Evolutionary conservation across 306 rosid species (phyloP), one percentile per base, ranked within the genome.

Genomic region (Rubus idaeus): DNA sequence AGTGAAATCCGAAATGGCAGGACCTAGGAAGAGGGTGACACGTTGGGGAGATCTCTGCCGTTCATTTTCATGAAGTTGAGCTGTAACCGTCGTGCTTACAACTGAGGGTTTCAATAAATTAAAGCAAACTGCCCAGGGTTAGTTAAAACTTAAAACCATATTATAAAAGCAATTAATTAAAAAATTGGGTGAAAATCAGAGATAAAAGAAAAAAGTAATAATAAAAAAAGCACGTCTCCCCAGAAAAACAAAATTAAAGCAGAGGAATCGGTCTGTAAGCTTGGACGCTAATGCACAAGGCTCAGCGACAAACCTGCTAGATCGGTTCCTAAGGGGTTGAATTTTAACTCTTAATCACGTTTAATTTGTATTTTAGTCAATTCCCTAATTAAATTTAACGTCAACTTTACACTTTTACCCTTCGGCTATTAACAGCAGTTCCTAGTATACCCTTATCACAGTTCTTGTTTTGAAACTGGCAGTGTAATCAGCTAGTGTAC

Each of bases 301-400:
- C 83, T 53, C 78, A 81, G 85, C 95, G 87, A 85, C 75, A 84
- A 85, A 83, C 77, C 82, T 79, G 90, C 83, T 73, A 37, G 82
- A 84, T 84, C 88, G 82, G 68, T 81, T 74, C 84, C 80, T 75
- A 35, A 80, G 85, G 83, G 35, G 68, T 83, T 82, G 78, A 78
- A 84, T 76, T 80, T 78, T 46, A 56, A 79, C 74, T 12, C 81
- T 76, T 41, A 46, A 62, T 68, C 71, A 62, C 73, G 74, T 63
- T 35, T 70, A 5, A 55, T 23, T 66, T 51, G 44, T 45, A 51
- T 67, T 46, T 75, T 37, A 53, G 52, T 20, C 57, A 50, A 47
- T 74, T 18, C 6, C 56, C 67, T n/a, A 68, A 21, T 44, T 70
- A 5, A 50, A 62, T 13, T 1, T 2, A 4, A 23, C 30, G 7